These are phyloP conservation scores for Cyberlindnera mycetangii DNA, from an alignment of 805 yeast species.

Conservation along the genomic window DNA sequence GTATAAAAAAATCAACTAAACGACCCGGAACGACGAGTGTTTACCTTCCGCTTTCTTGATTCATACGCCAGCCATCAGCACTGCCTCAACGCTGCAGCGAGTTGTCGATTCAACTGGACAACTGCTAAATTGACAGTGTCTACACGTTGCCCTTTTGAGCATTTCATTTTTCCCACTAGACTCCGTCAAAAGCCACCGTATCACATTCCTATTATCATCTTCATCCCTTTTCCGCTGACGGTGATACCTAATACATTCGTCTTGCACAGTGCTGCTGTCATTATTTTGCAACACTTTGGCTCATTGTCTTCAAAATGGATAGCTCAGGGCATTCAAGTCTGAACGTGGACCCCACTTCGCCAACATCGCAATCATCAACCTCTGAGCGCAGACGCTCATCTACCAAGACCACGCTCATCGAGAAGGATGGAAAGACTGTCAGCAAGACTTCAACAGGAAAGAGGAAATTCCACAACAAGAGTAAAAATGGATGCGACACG, in stretches of 20 bases:
- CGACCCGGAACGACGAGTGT: constrained; percentile 15
- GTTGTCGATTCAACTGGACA: constrained; percentile 18
- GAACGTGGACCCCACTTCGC: constrained; percentile 1
- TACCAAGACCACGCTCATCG: constrained; percentile 25
- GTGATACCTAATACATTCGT: no score
- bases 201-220: background rate
- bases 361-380: constrained; percentile 4
- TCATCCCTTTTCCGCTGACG: background rate
- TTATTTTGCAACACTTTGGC: no score
- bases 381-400: constrained; percentile 11
- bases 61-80: background rate
- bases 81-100: constrained; percentile 14
- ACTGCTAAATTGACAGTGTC: background rate
- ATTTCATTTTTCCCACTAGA: background rate
- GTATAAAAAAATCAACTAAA: constrained; percentile 4
- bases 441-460: constrained; percentile 57
- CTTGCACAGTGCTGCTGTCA: background rate
- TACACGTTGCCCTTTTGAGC: background rate
- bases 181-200: background rate
- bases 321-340: background rate
- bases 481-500: constrained; percentile 84
- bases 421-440: constrained; percentile 38
- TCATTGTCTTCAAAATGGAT: no score
- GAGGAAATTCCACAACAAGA: constrained; percentile 85
- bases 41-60: constrained; percentile 5